phyloP scores from a whole-genome alignment of 2,329 filamentous ascomycete species.

The Zymoseptoria ardabiliae region DNA sequence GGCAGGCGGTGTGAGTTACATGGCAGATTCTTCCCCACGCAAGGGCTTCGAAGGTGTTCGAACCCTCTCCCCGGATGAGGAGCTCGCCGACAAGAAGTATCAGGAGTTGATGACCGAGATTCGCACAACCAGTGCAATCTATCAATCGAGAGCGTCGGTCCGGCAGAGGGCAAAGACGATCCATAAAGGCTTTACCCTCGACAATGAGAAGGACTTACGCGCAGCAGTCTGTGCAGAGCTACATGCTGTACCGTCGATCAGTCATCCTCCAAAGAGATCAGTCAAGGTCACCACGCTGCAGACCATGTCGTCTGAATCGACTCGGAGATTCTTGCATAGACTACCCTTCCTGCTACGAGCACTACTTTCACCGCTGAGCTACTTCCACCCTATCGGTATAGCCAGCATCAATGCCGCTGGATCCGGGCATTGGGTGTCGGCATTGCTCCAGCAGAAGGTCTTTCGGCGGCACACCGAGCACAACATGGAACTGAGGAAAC shows the following conservation, averaged over 20 bases:
- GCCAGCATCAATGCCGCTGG: slow-evolving; percentile 44
- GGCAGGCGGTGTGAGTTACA: slow-evolving; percentile 32
- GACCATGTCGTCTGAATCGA: slow-evolving; percentile 33
- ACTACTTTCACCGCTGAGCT: slow-evolving; percentile 43
- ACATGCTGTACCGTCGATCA: slow-evolving; percentile 42
- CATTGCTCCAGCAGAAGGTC: slow-evolving; percentile 41
- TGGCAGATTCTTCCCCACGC: slow-evolving; percentile 31
- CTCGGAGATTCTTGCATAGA: slow-evolving; percentile 38
- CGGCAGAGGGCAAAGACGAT: slow-evolving; percentile 21
- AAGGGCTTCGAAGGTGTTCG: slow-evolving; percentile 35
- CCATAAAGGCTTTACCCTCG: slow-evolving; percentile 30
- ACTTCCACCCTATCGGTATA: slow-evolving; percentile 47
- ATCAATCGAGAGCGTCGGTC: slow-evolving; percentile 29
- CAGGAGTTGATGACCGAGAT: slow-evolving; percentile 36
- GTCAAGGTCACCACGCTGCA: slow-evolving; percentile 45
- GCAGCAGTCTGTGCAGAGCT: slow-evolving; percentile 45
- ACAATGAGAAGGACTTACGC: slow-evolving; percentile 39
- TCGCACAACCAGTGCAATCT: slow-evolving; percentile 33
- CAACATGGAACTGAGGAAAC: slow-evolving; percentile 38
- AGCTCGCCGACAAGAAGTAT: slow-evolving; percentile 38
- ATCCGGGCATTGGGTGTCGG: slow-evolving; percentile 45
- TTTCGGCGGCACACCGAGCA: slow-evolving; percentile 43
- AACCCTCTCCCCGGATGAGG: slow-evolving; percentile 39
- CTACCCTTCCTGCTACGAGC: slow-evolving; percentile 44
- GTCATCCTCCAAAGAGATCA: slow-evolving; percentile 43